These are phyloP conservation scores for Phytophthora foliorum DNA, from an alignment of 352 stramenopile species.

Conservation along the genomic window DNA sequence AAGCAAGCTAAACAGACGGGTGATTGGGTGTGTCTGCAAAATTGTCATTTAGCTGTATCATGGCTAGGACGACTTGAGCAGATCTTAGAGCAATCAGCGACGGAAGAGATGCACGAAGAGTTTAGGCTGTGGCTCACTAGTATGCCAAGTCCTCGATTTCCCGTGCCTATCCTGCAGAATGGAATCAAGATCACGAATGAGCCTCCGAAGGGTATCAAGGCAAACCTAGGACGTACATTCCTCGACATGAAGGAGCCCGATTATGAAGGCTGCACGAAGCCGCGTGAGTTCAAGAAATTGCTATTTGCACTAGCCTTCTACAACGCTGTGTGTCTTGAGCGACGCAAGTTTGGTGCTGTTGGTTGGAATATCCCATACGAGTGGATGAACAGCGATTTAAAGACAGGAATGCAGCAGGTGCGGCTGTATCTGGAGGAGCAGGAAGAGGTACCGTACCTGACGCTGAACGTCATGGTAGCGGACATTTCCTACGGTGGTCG, in stretches of 20 bases:
- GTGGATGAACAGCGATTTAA: conserved; percentile 97
- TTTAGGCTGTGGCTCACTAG: conserved; percentile 96
- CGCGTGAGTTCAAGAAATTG: conserved; percentile 91
- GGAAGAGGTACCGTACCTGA: conserved; percentile 93
- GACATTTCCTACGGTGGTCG: conserved; percentile 96
- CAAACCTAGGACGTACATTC: conserved; percentile 94
- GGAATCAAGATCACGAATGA: conserved; percentile 98
- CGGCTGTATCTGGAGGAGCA: conserved; percentile 95
- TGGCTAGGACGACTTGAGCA: conserved; percentile 92
- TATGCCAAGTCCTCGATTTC: conserved; percentile 92
- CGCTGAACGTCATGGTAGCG: conserved; percentile 95
- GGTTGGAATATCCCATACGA: conserved; percentile 97
- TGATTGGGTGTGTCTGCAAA: conserved; percentile 96
- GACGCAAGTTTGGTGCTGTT: conserved; percentile 95
- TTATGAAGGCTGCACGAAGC: conserved; percentile 91
- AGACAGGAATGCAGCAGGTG: conserved; percentile 94
- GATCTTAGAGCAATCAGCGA: conserved; percentile 82
- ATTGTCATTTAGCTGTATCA: conserved; percentile 94
- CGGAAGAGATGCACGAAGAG: conserved; percentile 83
- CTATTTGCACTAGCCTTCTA: conserved; percentile 95
- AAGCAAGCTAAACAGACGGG: conserved; percentile 90
- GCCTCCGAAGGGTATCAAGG: conserved; percentile 91
- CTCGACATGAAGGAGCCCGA: conserved; percentile 93
- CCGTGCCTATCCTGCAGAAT: conserved; percentile 95
- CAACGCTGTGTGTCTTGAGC: conserved; percentile 95